Evolutionary conservation across 805 yeast genomes (phyloP), one percentile per base, ranked within the genome.

Genomic region (Candida ulmi): DNA sequence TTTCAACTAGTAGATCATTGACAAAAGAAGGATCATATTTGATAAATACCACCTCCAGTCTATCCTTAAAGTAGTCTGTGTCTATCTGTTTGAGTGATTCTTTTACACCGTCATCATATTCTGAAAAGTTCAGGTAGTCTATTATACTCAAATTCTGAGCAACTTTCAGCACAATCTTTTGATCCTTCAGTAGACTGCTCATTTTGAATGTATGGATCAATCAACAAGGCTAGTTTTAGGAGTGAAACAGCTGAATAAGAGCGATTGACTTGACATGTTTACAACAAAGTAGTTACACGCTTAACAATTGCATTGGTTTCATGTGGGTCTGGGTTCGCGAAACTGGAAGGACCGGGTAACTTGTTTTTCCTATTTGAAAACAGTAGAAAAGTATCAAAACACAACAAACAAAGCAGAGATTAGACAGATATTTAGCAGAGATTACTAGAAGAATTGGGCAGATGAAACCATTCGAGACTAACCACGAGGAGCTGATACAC

Each of bases 401-500:
- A 9, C 6, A 30, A 11, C 28, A 26, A 26, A 8, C 12, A 26
- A 26, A 26, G 28, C n/a, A 26, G 2, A 30, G 5, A 26, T 6
- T 9, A 21, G 9, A 21, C 6, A 21, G 24, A 21, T n/a, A n/a
- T n/a, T n/a, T n/a, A n/a, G n/a, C n/a, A n/a, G 9, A 21, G 24
- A 21, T 7, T 7, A 21, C 24, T 21, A 21, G 9, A 25, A 5
- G 12, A 27, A 28, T 7, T 17, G 11, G 11, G 26, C 38, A 49
- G 21, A 71, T 74, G 72, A 80, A 78, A 52, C 88, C 96, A 4
- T 83, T 91, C 51, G 71, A 81, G 13, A 84, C 96, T 0, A 95
- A 95, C 27, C 98, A 93, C 60, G 95, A 88, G 53, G 99, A 93
- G 60, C 71, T 91, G 40, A 79, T 91, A 33, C 95, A 90, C 50